Percentiles rank a stretch among this genome's conserved stretches.
Evolutionary conservation across 2,329 filamentous ascomycete species (phyloP).

Genomic region (Mycosphaerelloides madeirae): DNA sequence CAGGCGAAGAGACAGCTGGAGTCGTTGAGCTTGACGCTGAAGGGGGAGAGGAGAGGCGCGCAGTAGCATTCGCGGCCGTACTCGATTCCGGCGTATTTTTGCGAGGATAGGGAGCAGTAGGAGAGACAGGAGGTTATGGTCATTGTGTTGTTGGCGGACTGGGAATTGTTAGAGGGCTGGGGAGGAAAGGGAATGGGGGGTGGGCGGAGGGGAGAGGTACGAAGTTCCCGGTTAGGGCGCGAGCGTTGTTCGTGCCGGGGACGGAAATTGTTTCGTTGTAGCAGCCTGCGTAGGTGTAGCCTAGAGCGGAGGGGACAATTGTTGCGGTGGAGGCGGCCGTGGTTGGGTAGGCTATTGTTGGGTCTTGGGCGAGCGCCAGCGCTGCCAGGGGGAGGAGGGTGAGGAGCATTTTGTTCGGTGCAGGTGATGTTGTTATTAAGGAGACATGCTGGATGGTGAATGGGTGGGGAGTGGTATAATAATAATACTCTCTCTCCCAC

Average conservation of each 20-base stretch:
- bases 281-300: slow-evolving; percentile 54
- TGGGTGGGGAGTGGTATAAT: too few species aligned
- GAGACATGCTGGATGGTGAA: too few species aligned
- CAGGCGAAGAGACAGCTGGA: slow-evolving; percentile 49
- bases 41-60: slow-evolving; percentile 45
- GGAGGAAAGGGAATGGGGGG: neutral
- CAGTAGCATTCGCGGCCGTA: slow-evolving; percentile 60
- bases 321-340: slow-evolving; percentile 24
- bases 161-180: neutral
- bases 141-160: slow-evolving; percentile 42
- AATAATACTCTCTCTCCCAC: too few species aligned
- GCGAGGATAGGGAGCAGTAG: slow-evolving; percentile 43
- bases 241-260: slow-evolving; percentile 36
- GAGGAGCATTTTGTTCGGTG: too few species aligned
- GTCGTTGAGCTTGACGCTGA: slow-evolving; percentile 47
- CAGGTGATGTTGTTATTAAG: too few species aligned
- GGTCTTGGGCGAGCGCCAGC: slow-evolving; percentile 6
- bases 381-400: neutral
- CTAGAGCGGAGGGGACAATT: slow-evolving; percentile 16
- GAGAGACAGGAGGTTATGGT: slow-evolving; percentile 50
- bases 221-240: slow-evolving; percentile 46
- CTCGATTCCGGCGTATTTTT: slow-evolving; percentile 52
- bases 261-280: slow-evolving; percentile 52
- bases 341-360: slow-evolving; percentile 26
- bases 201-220: slow-evolving; percentile 22